Percentiles rank a stretch among this genome's conserved stretches.
These are phyloP conservation scores for Huntiella bhutanensis DNA, from an alignment of 2,329 filamentous ascomycete genomes.

Conservation along the genomic window DNA sequence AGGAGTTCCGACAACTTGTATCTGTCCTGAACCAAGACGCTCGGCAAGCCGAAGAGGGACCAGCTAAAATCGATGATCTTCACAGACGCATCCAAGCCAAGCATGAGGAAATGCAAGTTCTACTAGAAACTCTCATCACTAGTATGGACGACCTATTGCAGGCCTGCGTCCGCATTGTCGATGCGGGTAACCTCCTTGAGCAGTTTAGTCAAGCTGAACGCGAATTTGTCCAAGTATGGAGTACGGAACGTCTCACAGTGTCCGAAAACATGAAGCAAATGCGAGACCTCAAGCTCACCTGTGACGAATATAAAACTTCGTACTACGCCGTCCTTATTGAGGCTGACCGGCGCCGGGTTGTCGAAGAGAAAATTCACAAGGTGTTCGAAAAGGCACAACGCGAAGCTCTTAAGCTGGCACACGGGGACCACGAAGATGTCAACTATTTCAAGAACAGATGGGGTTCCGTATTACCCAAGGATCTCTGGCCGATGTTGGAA, in stretches of 20 bases:
- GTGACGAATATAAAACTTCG: constrained; percentile 66
- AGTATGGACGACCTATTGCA: constrained; percentile 39
- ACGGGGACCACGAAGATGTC: constrained; percentile 52
- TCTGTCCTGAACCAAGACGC: constrained; percentile 58
- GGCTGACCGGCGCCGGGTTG: constrained; percentile 51
- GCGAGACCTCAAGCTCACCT: constrained; percentile 59
- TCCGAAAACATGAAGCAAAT: constrained; percentile 54
- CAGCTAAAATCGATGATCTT: constrained; percentile 48
- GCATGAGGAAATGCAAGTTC: constrained; percentile 56
- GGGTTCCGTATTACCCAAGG: constrained; percentile 69
- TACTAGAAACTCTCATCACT: constrained; percentile 42
- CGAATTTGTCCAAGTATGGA: constrained; percentile 50
- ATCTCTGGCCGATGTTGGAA: constrained; percentile 51
- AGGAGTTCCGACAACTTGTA: constrained; percentile 69
- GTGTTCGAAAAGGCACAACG: constrained; percentile 63
- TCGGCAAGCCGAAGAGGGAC: constrained; percentile 44
- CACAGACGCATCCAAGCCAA: constrained; percentile 19
- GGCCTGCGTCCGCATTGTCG: constrained; percentile 47
- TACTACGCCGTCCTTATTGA: constrained; percentile 77
- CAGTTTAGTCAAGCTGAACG: constrained; percentile 44
- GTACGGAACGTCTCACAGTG: constrained; percentile 53
- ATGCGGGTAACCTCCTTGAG: constrained; percentile 46
- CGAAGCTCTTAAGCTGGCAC: constrained; percentile 55
- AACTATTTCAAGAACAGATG: constrained; percentile 66
- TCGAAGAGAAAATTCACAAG: constrained; percentile 54